phyloP scores from a whole-genome alignment of 306 rosid genomes.

The Sophora flavescens region DNA sequence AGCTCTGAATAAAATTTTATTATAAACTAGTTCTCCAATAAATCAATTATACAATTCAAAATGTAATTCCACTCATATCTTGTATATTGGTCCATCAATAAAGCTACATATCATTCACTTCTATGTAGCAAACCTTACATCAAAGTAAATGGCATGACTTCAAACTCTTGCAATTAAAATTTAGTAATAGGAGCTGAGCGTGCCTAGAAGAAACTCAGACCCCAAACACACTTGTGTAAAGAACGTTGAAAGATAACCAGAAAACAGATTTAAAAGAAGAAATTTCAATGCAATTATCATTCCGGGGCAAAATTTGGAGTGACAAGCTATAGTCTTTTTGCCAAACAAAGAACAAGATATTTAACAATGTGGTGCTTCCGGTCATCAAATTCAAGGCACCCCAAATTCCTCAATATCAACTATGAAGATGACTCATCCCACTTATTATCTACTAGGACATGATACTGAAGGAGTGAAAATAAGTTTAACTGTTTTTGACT shows the following conservation, averaged over 20 bases:
- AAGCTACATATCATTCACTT: background rate
- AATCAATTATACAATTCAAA: conserved; percentile 26
- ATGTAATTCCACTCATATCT: background rate
- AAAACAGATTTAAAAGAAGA: conserved; percentile 4
- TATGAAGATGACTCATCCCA: conserved; percentile 13
- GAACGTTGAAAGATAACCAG: background rate
- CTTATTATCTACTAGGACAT: conserved; percentile 34
- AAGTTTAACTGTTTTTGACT: conserved; percentile 49
- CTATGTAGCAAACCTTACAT: background rate
- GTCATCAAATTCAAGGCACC: conserved; percentile 26
- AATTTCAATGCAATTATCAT: conserved; percentile 6
- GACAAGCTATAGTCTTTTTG: conserved; percentile 27
- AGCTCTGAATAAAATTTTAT: conserved; percentile 3
- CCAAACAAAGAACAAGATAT: background rate
- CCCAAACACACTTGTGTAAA: background rate
- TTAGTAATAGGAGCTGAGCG: background rate
- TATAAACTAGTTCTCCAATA: conserved; percentile 16
- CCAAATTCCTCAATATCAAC: conserved; percentile 14
- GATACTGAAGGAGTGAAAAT: background rate
- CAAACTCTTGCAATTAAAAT: conserved; percentile 3
- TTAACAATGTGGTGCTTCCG: background rate
- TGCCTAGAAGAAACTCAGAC: background rate
- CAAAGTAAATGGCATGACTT: background rate
- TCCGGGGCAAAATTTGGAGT: conserved; percentile 35
- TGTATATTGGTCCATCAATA: background rate